These are phyloP conservation scores for Phytopythium litorale DNA, from an alignment of 352 stramenopile species.

Conservation along the genomic window DNA sequence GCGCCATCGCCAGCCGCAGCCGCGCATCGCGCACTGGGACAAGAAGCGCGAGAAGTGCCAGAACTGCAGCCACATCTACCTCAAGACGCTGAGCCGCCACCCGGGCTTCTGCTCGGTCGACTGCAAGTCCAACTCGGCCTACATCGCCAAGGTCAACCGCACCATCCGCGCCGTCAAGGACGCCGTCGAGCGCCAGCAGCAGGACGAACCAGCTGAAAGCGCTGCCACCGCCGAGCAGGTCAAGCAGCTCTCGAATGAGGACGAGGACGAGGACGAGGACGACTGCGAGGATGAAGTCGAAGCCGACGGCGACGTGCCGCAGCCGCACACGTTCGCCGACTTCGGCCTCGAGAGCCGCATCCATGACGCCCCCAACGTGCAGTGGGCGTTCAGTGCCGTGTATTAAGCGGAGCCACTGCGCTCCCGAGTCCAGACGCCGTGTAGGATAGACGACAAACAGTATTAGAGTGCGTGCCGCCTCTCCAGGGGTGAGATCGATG, in stretches of 20 bases:
- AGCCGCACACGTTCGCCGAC: constrained; percentile 66
- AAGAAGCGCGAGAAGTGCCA: constrained; percentile 82
- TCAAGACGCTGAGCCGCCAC: constrained; percentile 80
- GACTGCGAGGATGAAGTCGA: constrained; percentile 11
- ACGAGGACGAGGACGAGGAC: constrained; percentile 8
- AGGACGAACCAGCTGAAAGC: constrained; percentile 21
- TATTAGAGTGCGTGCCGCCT: constrained; percentile 18
- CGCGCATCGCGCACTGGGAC: constrained; percentile 74
- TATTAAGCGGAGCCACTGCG: constrained; percentile 29
- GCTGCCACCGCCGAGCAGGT: neutral
- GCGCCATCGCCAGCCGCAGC: neutral
- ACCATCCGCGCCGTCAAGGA: constrained; percentile 76
- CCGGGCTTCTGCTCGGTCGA: constrained; percentile 81
- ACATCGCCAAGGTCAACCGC: constrained; percentile 81
- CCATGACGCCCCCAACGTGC: constrained; percentile 50
- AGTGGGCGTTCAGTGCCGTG: constrained; percentile 76
- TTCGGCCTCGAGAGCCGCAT: constrained; percentile 69
- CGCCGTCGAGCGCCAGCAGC: constrained; percentile 48
- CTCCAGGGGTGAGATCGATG: constrained; percentile 15
- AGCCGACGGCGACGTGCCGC: constrained; percentile 7
- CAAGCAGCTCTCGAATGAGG: neutral
- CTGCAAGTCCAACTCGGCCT: constrained; percentile 85
- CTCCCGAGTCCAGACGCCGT: neutral
- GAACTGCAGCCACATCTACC: constrained; percentile 84
- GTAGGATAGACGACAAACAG: constrained; percentile 14